These are phyloP conservation scores for Sordariomycetes sp. DNA, from an alignment of 2,329 filamentous ascomycete species.

Conservation along the genomic window DNA sequence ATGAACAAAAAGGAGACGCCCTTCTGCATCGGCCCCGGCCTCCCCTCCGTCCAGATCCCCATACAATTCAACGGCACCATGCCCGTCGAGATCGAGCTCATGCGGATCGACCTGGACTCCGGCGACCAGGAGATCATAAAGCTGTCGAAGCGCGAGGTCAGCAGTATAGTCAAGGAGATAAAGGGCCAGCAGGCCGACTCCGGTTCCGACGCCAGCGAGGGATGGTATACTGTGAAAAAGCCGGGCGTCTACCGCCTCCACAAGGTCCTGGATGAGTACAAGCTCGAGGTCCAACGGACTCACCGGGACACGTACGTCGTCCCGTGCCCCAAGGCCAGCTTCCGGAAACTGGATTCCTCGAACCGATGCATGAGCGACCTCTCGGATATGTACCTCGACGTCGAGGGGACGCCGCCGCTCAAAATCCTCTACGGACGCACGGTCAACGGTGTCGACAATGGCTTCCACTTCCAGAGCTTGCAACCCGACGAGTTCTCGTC, in stretches of 20 bases:
- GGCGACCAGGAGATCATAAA: constrained; percentile 68
- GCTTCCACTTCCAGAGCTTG: constrained; percentile 84
- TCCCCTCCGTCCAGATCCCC: constrained; percentile 54
- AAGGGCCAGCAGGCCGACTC: constrained; percentile 53
- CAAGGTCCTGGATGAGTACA: constrained; percentile 83
- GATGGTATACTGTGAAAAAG: constrained; percentile 69
- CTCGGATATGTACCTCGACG: constrained; percentile 71
- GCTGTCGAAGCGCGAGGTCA: constrained; percentile 61
- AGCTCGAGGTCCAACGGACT: constrained; percentile 74
- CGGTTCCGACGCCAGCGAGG: constrained; percentile 45
- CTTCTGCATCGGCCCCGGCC: constrained; percentile 62
- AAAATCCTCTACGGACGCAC: constrained; percentile 86
- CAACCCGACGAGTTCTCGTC: constrained; percentile 79
- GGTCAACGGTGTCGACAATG: constrained; percentile 71
- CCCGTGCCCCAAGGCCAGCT: constrained; percentile 65
- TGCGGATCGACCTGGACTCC: constrained; percentile 74
- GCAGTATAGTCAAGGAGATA: constrained; percentile 56
- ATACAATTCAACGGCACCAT: constrained; percentile 90
- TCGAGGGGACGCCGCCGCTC: constrained; percentile 78
- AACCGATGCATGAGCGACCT: constrained; percentile 77
- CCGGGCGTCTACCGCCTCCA: constrained; percentile 76
- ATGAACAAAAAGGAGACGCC: constrained; percentile 72
- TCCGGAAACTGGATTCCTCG: constrained; percentile 47
- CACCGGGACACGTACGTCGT: constrained; percentile 73
- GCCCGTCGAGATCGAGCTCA: constrained; percentile 77